Conservation (phyloP, 495 filamentous ascomycete genomes). For the Penicillium parvum region DNA sequence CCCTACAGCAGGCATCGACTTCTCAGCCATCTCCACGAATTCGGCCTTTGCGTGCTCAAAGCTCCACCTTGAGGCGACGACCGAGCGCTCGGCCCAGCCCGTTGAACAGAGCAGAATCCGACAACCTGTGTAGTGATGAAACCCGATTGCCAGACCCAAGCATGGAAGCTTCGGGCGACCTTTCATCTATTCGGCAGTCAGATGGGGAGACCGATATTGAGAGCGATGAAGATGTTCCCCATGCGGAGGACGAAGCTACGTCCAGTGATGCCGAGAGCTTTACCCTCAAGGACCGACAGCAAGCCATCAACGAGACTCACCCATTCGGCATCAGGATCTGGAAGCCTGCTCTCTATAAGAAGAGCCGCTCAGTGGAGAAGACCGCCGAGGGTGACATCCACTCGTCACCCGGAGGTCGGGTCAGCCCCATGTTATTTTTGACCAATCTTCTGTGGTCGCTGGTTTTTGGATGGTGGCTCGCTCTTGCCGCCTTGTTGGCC, state of each 20-base stretch:
- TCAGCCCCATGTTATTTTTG: constrained; percentile 74
- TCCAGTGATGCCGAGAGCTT: constrained; percentile 77
- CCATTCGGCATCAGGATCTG: constrained; percentile 98
- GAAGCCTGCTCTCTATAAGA: constrained; percentile 99
- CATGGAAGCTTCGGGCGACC: constrained; percentile 17
- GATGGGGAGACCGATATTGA: constrained; percentile 19
- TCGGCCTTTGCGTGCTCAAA: constrained; percentile 38
- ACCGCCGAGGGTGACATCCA: constrained; percentile 97
- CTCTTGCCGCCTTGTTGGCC: constrained; percentile 65
- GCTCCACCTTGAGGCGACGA: constrained; percentile 70
- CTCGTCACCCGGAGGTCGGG: constrained; percentile 83
- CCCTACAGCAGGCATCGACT: constrained; percentile 29
- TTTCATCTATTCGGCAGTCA: constrained; percentile 24
- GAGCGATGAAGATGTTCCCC: constrained; percentile 15
- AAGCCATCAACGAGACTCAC: constrained; percentile 98
- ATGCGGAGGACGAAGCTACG: constrained; percentile 47
- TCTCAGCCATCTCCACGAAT: constrained; percentile 38
- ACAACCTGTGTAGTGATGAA: constrained; percentile 45
- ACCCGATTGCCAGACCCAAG: constrained; percentile 31
- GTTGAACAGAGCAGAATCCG: constrained; percentile 56
- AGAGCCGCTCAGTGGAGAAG: constrained; percentile 91
- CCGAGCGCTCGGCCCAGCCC: constrained; percentile 52
- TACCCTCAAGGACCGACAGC: constrained; percentile 82
- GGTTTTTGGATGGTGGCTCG: constrained; percentile 97
- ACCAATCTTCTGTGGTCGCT: constrained; percentile 90